Base-by-base conservation (phyloP, 1,139 yeast species). In the Saccharomycopsis hybrid region DNA sequence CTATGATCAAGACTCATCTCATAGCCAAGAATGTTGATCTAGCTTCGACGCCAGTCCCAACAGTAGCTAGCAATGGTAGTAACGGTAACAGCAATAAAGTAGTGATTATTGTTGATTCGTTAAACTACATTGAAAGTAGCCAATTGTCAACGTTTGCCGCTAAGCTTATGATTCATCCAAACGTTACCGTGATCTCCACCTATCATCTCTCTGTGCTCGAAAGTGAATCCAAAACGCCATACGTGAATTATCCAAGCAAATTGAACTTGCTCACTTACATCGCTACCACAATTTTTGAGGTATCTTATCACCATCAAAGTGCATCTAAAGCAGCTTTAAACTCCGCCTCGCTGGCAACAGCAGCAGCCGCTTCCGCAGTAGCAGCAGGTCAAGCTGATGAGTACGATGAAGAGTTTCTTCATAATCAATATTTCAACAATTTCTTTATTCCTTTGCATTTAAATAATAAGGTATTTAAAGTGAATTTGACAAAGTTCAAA, bases 261-360 rank as follows among this genome's bases (percentile, higher is more conserved):
- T 54, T 73, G 35, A 70, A 70, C 8, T 63, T 85, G 29, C 65
- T 88, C 39, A 68, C 74, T 29, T 86, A 78, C 58, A 75, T 86
- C 61, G 89, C 96, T 3, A 82, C 90, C 3, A 73, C 87, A 0
- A 76, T 86, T 0, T 70, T 87, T 44, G 83, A 81, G 40, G 65
- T 85, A 0, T 65, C 67, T 25, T 85, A 88, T 1, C 52, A 56
- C 1, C 52, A 41, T 9, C 39, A 40, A n/a, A 13, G 5, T 11
- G 28, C 5, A 11, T 9, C 32, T 28, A 41, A 11, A 31, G 28
- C 25, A 31, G 35, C 13, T 35, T 27, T 58, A 44, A 59, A 13
- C 25, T 55, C 30, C 61, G 49, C 50, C 59, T n/a, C n/a, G n/a
- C n/a, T n/a, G n/a, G n/a, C n/a, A n/a, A n/a, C n/a, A n/a, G n/a